Base-by-base conservation (phyloP, 306 rosid genomes). In the Sechiopsis laciniata region DNA sequence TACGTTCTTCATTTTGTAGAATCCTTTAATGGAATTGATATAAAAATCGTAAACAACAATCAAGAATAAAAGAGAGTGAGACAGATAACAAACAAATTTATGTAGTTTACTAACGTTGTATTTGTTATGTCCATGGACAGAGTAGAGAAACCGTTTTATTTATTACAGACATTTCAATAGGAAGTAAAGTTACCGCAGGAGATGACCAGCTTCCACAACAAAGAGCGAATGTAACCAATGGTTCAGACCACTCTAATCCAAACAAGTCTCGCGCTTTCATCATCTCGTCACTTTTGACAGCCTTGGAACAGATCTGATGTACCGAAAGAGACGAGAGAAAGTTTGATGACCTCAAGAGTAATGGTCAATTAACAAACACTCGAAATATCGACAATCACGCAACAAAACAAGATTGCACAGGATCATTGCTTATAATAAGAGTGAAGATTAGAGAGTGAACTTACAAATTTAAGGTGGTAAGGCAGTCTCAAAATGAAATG, bases 161-260 rank as follows among this genome's bases (percentile, higher is more conserved):
- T 37, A 37, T 0, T 6, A 8, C 45, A 37, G 8, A 6, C 45
- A 37, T 37, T 37, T 37, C 45, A 37, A 37, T 37, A 37, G 45
- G 8, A 37, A 37, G 26, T 20, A 20, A 75, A 79, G 92, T 83
- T 88, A 92, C 97, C 10, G 96, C 90, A 72, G 95, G 97, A 72
- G 97, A 92, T 78, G 95, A 92, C 97, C 97, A 90, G 77, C 97
- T 92, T 84, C 95, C 97, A 52, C 97, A 92, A 35, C 96, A 88
- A 75, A 92, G 97, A 55, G 97, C 95, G 74, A 92, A 92, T 76
- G 97, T 92, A 73, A 90, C 97, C 73, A 92, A 80, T 17, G 96
- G 92, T 77, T 89, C 97, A 13, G 95, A 87, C 97, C 95, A 88
- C 71, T 92, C 95, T 61, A 89, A 75, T 52, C 95, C 96, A 48